Base-by-base conservation (phyloP, 371 early-diverging fungal genomes). In the Choanephora cucurbitarum region DNA sequence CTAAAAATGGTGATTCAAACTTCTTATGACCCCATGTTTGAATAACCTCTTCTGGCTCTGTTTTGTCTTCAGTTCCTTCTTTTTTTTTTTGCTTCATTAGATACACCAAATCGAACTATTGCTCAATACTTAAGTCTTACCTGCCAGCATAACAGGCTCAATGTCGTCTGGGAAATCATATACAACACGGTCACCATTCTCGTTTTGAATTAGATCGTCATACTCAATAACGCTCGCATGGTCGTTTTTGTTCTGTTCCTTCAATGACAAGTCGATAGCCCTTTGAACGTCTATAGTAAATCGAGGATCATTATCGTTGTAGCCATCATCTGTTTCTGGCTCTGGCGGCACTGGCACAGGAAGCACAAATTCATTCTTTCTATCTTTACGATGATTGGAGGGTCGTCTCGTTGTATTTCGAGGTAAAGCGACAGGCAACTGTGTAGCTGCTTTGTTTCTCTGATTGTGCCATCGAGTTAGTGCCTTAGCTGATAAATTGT, bases 261-360 rank as follows among this genome's bases (percentile, higher is more conserved):
- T 31, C 8, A 58, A 15, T 5, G 71, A 70, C 3, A 39, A 51
- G 17, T 52, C 56, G 11, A 74, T 54, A 5, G 75, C 75, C 14
- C 64, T 50, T 33, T 68, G 49, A 2, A 68, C 11, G n/a, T 68
- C 66, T 2, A 41, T 21, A 17, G 50, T 13, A 46, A 32, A 66
- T 21, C 49, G 28, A 1, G 51, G 52, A 47, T 72, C 47, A n/a
- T 66, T 55, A 28, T 68, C 66, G 52, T 72, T 59, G 14, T 69
- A 60, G n/a, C 59, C 60, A 32, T 44, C 57, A 13, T 46, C 31
- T 0, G 55, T 48, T n/a, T 47, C 32, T 23, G 34, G 37, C 51
- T 51, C 40, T 17, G 47, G 52, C n/a, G 51, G 21, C 14, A 44
- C 13, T 37, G 46, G 21, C 18, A 40, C 47, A 23, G 40, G 41